Evolutionary conservation across 805 yeast genomes (phyloP), one percentile per base, ranked within the genome.

Genomic region (Danielia reshetovae): DNA sequence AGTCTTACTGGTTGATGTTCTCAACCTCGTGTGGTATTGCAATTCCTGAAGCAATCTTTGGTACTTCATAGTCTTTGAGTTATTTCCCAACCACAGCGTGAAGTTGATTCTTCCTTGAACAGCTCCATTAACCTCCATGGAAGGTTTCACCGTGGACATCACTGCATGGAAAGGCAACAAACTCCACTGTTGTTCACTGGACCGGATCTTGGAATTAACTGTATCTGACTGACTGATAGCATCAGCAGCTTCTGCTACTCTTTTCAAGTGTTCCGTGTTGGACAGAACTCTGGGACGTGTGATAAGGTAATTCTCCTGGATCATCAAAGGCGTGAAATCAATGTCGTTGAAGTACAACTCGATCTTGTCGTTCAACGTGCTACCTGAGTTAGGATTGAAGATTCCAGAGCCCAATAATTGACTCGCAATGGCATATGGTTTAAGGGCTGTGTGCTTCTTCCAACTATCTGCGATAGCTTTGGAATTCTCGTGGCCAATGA

Each of bases 101-200:
- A 90, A 90, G 59, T 78, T 80, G 35, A 81, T 77, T 45, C 95
- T 68, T 7, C 83, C 83, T 1, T 72, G 60, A 31, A 82, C 59
- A 32, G 72, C 74, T 6, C 96, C 97, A 11, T 85, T 80, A 14
- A 87, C 79, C 43, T 70, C 74, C 22, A 77, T 77, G 0, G 86
- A 72, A 1, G 97, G 98, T 31, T 75, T 64, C 9, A 93, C 86
- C 0, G 95, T 75, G 1, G 97, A 89, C 70, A 84, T 68, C 4
- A 87, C 72, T 0, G 88, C 97, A 60, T 87, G 96, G 50, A 87
- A 72, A 5, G 97, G 98, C 68, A 93, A 73, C 40, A 90, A 69
- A 41, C 93, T 78, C 97, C 97, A 89, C 48, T 85, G 85, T 58
- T 90, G 97, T 46, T 89, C 96, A 26, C 90, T 75, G 28, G 95